Conservation (phyloP, 2,329 filamentous ascomycete genomes). For the Phialophora chinensis region DNA sequence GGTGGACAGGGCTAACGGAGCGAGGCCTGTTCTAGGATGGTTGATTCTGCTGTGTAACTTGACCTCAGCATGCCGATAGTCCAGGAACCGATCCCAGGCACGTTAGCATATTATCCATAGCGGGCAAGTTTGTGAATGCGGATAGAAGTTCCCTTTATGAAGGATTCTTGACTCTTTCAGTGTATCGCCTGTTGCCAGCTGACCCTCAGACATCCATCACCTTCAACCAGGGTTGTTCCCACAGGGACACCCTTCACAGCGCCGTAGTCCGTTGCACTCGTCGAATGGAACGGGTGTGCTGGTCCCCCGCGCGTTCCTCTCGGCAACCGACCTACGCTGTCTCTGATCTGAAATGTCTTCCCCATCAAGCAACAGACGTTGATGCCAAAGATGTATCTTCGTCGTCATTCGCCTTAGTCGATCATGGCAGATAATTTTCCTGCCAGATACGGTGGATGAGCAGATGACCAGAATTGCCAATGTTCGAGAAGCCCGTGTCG, state of each 20-base stretch:
- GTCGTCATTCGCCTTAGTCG: neutral
- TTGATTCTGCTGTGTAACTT: constrained; percentile 1
- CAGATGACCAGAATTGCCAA: neutral
- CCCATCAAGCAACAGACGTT: neutral
- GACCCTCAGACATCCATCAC: neutral
- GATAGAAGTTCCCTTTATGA: neutral
- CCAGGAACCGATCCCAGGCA: neutral
- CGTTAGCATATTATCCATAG: neutral
- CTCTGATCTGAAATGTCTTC: neutral
- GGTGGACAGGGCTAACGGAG: constrained; percentile 31
- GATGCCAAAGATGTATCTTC: neutral
- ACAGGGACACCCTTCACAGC: neutral
- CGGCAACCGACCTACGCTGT: too few relatives aligned
- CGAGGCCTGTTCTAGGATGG: neutral
- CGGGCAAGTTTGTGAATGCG: neutral
- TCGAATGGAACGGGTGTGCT: neutral
- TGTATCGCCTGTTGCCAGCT: neutral
- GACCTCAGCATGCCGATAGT: neutral
- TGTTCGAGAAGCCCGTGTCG: neutral
- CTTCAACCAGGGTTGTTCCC: neutral
- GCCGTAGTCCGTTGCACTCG: neutral
- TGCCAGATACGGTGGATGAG: neutral
- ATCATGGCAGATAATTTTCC: neutral
- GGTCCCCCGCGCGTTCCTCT: neutral
- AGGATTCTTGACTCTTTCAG: neutral